Evolutionary conservation across 441 rosid species (phyloP), one percentile per base, ranked within the genome.

Genomic region (Populus hybrid): DNA sequence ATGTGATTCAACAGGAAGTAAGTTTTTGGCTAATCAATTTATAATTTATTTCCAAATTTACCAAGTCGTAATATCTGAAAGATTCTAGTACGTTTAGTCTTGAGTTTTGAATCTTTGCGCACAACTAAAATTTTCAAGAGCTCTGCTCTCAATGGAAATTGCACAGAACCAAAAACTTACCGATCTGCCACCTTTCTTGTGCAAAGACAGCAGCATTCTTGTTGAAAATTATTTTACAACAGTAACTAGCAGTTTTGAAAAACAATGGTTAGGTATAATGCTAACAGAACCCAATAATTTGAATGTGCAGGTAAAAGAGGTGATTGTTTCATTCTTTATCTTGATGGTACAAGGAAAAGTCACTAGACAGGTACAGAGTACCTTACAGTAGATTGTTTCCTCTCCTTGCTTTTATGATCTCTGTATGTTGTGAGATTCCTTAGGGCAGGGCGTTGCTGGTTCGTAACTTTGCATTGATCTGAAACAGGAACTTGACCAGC

Each of bases 1-100:
- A 92, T 70, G 92, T 90, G 78, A 92, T 94, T 70, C 95, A 92
- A 83, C 93, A 93, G 84, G 93, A 92, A 87, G 97, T 92, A 82
- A 81, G 88, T 76, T 67, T 87, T 64, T 83, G 85, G 81, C 93
- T 85, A 71, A 86, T 87, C 78, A 84, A 80, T 85, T 89, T 14
- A 46, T 46, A 46, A 46, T 14, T 46, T 14, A 14, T 46, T 4
- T 12, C 20, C 18, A 46, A 12, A 46, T 46, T 14, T 46, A 46
- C 57, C 20, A 4, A 14, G 20, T 46, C 20, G 6, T 14, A 46
- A 14, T 46, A 10, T 40, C 14, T 40, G 50, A 10, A 40, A 40
- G 14, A 40, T 40, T 40, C 50, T 40, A 10, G 14, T 10, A 10
- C 50, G 50, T 40, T 40, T 40, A 10, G 4, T 10, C 50, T 40